phyloP scores from a whole-genome alignment of 805 yeast species.

The Spathaspora sp. region DNA sequence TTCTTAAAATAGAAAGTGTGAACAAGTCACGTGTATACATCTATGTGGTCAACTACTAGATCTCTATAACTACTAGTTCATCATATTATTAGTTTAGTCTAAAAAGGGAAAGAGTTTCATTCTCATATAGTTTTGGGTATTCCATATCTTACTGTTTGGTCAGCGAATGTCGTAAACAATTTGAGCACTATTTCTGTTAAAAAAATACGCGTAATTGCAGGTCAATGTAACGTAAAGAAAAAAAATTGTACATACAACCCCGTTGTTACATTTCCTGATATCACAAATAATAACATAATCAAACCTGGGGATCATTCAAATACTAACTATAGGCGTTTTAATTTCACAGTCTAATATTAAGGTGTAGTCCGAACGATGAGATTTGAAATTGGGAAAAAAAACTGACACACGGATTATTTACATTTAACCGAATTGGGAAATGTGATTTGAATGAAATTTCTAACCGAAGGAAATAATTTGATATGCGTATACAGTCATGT shows the following conservation, averaged over 20 bases:
- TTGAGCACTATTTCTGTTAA: neutral
- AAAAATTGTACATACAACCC: neutral
- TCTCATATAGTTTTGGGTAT: too few species aligned
- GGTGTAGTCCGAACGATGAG: neutral
- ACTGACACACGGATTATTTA: neutral
- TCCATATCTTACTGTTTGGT: too few species aligned
- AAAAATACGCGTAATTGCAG: neutral
- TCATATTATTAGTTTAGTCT: too few species aligned
- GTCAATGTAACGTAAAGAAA: neutral
- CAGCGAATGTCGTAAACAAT: too few species aligned
- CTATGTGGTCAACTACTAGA: neutral
- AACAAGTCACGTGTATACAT: neutral
- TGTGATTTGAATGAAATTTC: constrained; percentile 3
- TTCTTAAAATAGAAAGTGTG: neutral
- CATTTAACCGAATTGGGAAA: constrained; percentile 8
- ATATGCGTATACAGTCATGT: neutral
- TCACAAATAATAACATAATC: neutral
- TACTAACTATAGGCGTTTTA: neutral
- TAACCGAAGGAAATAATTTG: neutral
- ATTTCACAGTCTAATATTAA: neutral
- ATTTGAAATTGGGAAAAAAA: neutral
- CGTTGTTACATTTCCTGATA: neutral
- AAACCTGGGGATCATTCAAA: neutral
- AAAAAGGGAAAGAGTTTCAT: too few species aligned
- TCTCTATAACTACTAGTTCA: too few species aligned